phyloP scores from a whole-genome alignment of 768 basidiomycete species.

The Boletus sp. region DNA sequence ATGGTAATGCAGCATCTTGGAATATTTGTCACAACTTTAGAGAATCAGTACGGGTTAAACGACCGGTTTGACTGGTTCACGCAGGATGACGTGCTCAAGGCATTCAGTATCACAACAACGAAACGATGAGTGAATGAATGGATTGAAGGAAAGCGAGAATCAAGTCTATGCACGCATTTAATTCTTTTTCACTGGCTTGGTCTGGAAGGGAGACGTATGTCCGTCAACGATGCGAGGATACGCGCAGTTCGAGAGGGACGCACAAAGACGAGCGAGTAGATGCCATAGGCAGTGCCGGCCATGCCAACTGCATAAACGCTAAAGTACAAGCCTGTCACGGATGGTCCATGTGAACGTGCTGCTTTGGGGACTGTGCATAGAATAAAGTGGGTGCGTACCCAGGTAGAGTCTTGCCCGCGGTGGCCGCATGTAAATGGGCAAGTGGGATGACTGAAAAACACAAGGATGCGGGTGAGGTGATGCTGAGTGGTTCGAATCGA shows the following conservation, averaged over 20 bases:
- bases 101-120: constrained; percentile 2
- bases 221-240: background rate
- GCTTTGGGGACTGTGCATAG: fast-evolving
- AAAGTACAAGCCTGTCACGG: constrained; percentile 51
- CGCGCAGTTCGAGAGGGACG: constrained; percentile 3
- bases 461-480: constrained; percentile 12
- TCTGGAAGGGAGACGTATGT: constrained; percentile 8
- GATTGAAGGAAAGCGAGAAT: constrained; percentile 8
- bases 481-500: background rate
- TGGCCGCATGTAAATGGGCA: constrained; percentile 55
- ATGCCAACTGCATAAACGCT: constrained; percentile 53
- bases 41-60: background rate
- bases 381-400: constrained; percentile 36
- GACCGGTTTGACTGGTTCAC: background rate
- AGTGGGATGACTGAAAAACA: constrained; percentile 33
- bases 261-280: constrained; percentile 47
- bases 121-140: constrained; percentile 8
- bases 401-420: constrained; percentile 64
- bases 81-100: background rate
- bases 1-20: background rate
- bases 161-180: constrained; percentile 21
- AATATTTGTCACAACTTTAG: background rate
- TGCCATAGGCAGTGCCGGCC: constrained; percentile 48
- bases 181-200: constrained; percentile 29
- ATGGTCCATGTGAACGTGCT: background rate